Evolutionary conservation across 2,329 filamentous ascomycete species (phyloP).

Genomic region (Nannizzia gypsea): DNA sequence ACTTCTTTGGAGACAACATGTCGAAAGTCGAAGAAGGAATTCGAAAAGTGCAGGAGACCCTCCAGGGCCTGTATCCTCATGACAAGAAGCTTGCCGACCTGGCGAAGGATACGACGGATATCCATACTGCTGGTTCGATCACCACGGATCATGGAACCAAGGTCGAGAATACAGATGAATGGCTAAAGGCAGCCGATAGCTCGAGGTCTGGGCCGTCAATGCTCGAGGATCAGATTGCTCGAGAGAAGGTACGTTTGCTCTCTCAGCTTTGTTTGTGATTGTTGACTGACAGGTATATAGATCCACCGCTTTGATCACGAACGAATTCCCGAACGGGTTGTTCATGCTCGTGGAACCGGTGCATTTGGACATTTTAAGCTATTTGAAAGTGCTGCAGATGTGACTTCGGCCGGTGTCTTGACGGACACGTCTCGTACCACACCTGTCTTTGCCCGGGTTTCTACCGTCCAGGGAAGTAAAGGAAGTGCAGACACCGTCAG

Average conservation of each 20-base stretch:
- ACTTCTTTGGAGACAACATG: background rate
- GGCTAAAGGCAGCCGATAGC: slow-evolving; percentile 54
- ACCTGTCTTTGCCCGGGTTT: slow-evolving; percentile 59
- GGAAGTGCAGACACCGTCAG: slow-evolving; percentile 71
- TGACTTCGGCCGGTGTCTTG: slow-evolving; percentile 52
- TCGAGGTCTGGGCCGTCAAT: slow-evolving; percentile 55
- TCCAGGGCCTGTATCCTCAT: slow-evolving; percentile 13
- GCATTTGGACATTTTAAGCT: slow-evolving; percentile 58
- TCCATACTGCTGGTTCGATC: slow-evolving; percentile 47
- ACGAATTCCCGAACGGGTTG: slow-evolving; percentile 56
- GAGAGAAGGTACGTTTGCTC: slow-evolving; percentile 52
- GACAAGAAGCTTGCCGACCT: slow-evolving; percentile 52
- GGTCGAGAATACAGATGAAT: slow-evolving; percentile 62
- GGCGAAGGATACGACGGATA: slow-evolving; percentile 46
- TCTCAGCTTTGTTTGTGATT: background rate
- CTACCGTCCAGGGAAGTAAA: slow-evolving; percentile 61
- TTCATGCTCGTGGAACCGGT: slow-evolving; percentile 53
- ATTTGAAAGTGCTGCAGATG: slow-evolving; percentile 50
- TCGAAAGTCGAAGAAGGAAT: slow-evolving; percentile 14
- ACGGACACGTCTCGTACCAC: slow-evolving; percentile 58
- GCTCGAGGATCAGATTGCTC: slow-evolving; percentile 58
- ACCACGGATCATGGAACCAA: slow-evolving; percentile 70
- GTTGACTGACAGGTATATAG: slow-evolving; percentile 17
- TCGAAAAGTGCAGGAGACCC: slow-evolving; percentile 21
- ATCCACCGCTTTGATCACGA: slow-evolving; percentile 61